phyloP scores from a whole-genome alignment of 2,329 filamentous ascomycete species.

The Neoscytalidium dimidiatum region DNA sequence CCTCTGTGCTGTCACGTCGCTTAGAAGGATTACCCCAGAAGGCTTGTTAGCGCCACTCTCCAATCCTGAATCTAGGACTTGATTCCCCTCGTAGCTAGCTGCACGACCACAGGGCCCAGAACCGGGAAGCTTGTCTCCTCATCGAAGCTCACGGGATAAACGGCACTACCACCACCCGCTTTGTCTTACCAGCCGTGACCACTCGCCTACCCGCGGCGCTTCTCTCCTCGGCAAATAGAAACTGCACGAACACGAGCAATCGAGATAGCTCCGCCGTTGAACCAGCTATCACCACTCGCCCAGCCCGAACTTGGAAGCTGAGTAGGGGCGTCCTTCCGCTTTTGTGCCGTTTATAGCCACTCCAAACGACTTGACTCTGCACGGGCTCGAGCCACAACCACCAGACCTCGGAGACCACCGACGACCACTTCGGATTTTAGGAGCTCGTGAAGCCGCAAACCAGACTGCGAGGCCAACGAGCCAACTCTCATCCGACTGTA shows the following conservation, averaged over 20 bases:
- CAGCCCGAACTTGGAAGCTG: constrained; percentile 10
- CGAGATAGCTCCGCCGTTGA: neutral
- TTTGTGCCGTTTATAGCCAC: neutral
- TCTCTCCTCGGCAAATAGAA: neutral
- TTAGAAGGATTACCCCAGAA: constrained; percentile 9
- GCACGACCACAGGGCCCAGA: neutral
- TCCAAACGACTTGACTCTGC: neutral
- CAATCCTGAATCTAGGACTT: neutral
- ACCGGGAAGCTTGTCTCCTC: neutral
- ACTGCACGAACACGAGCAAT: neutral
- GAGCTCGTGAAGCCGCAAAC: neutral
- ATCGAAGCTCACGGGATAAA: constrained; percentile 2
- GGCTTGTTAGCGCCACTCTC: constrained; percentile 16
- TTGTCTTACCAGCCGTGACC: neutral
- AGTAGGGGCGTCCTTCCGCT: neutral
- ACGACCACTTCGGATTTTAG: neutral
- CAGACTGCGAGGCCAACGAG: neutral
- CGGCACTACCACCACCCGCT: neutral
- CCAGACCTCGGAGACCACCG: constrained; percentile 2
- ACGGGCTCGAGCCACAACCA: neutral
- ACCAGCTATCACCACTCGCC: neutral
- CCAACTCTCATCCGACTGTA: neutral
- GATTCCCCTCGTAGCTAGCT: neutral
- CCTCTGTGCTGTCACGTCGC: constrained; percentile 6
- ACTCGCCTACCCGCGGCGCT: neutral